Evolutionary conservation across 148 eudicot genomes (phyloP), one percentile per base, ranked within the genome.

Genomic region (Rhododendron simsii): DNA sequence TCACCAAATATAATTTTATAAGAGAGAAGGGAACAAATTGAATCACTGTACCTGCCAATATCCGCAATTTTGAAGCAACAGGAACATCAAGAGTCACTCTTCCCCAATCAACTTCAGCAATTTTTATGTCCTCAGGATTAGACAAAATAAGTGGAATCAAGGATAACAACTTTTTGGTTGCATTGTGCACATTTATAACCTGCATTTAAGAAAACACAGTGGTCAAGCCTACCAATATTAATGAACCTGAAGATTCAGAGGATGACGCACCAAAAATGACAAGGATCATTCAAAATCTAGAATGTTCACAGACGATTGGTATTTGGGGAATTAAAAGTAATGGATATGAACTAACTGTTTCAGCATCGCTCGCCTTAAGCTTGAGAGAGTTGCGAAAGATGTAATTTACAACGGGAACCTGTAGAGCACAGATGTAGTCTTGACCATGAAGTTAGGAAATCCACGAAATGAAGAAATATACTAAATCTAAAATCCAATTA

Each of bases 321-420:
- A 82, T 65, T 20, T 69, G 37, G 44, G 26, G 7, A 75, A 30
- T 15, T 26, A 76, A 86, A 73, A 81, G 69, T 47, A 53, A 77
- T 45, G 61, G 55, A 57, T 50, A 12, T 11, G 39, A 81, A 90
- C 96, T 86, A 21, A 96, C 99, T n/a, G 90, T 92, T 85, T 97
- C 95, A 82, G 96, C 93, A 91, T 97, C 98, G 88, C 93, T 97
- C 15, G 93, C 84, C 91, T 95, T 97, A 47, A 95, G 92, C 91
- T 97, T 97, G 84, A 97, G 98, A 78, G 98, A 93, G 88, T 81
- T 90, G 67, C 92, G 92, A 81, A 97, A 93, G 67, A 97, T 92
- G 89, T 88, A 89, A 87, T 89, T 96, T 78, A 92, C 98, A 41
- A 83, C 95, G 18, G 95, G 95, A 83, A 95, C 90, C 97, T 95